Evolutionary conservation across 768 basidiomycete species (phyloP).

Genomic region (Leccinum uliginosum): DNA sequence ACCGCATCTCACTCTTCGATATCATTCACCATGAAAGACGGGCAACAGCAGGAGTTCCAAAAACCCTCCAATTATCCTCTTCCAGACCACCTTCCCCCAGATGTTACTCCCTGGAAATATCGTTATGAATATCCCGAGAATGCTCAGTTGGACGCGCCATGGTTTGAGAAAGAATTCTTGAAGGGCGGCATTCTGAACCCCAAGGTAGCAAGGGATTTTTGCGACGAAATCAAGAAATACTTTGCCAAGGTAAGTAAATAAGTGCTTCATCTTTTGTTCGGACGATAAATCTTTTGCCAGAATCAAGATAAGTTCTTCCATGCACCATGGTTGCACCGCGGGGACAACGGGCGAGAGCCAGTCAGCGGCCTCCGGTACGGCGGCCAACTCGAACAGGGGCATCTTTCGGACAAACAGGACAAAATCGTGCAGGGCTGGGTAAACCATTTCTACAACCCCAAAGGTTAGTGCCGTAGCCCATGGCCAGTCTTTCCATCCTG

Average conservation of each 20-base stretch:
- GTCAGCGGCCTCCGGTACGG: not conserved
- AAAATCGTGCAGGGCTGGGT: not conserved
- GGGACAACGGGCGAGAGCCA: not conserved
- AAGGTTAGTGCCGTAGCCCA: not conserved
- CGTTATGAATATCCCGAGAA: not conserved
- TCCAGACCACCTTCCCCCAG: not conserved
- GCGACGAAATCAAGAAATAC: not conserved
- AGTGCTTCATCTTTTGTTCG: not conserved
- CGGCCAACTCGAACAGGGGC: not conserved
- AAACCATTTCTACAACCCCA: not conserved
- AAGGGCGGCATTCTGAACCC: not conserved
- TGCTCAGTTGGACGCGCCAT: not conserved
- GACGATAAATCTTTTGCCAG: not conserved
- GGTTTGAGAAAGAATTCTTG: not conserved
- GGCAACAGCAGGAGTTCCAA: not conserved
- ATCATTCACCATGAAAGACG: not conserved
- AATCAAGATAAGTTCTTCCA: not conserved
- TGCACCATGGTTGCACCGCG: slow-evolving; percentile 1
- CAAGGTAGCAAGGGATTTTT: not conserved
- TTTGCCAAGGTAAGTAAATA: not conserved
- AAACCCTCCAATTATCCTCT: not conserved
- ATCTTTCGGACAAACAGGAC: not conserved
- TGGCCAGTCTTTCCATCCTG: not conserved
- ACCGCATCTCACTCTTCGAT: not conserved
- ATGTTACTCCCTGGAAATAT: not conserved